Evolutionary conservation across 768 basidiomycete species (phyloP).

Genomic region (Lyophyllum decastes): DNA sequence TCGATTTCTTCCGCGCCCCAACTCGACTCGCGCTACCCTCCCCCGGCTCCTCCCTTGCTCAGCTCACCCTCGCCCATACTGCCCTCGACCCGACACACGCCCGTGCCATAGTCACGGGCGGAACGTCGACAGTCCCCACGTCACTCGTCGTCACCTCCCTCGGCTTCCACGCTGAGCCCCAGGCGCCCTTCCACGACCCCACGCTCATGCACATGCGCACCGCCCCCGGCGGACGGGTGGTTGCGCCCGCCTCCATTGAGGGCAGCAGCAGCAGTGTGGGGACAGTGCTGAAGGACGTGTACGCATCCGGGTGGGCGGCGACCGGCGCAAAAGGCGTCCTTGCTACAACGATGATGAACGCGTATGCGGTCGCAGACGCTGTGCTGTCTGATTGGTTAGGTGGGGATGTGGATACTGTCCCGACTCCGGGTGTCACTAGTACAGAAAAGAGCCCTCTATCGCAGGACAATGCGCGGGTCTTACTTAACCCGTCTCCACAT

Average conservation of each 20-base stretch:
- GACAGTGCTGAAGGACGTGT: conserved; percentile 57
- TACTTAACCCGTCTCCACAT: conserved; percentile 38
- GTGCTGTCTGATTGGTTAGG: conserved; percentile 61
- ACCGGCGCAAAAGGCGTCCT: conserved; percentile 90
- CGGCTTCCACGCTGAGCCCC: conserved; percentile 78
- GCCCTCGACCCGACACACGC: conserved; percentile 47
- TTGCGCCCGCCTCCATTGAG: conserved; percentile 40
- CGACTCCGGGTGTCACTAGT: conserved; percentile 5
- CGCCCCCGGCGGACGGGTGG: conserved; percentile 39
- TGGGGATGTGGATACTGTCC: conserved; percentile 6
- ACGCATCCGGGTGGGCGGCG: conserved; percentile 93
- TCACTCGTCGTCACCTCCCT: conserved; percentile 86
- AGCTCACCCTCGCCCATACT: conserved; percentile 67
- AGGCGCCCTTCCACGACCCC: conserved; percentile 59
- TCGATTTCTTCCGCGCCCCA: conserved; percentile 83
- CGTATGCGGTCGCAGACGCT: conserved; percentile 75
- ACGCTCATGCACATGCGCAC: conserved; percentile 57
- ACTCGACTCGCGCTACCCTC: conserved; percentile 38
- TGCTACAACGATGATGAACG: conserved; percentile 91
- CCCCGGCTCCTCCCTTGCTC: conserved; percentile 24
- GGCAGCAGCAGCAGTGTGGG: conserved; percentile 24
- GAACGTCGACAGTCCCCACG: conserved; percentile 53
- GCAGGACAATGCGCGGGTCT: conserved; percentile 14
- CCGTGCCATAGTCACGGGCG: conserved; percentile 58
- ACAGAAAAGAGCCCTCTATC: conserved; percentile 6